These are phyloP conservation scores for Rhizopogon sp. DNA, from an alignment of 768 basidiomycete genomes.

Conservation along the genomic window DNA sequence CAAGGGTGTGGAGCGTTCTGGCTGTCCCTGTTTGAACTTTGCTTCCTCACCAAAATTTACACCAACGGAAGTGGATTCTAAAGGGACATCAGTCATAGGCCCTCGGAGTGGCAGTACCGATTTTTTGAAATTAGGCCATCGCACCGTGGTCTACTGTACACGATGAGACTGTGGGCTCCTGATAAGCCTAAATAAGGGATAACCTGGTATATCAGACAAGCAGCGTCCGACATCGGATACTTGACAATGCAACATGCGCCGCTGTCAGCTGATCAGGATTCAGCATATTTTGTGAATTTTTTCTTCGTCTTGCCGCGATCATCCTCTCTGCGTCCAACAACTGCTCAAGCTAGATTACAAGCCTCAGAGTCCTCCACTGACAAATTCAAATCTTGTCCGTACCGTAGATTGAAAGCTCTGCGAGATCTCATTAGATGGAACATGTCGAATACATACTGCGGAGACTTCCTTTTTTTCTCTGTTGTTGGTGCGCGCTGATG, in stretches of 20 bases:
- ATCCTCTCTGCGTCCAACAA: too few relatives aligned
- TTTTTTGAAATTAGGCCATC: neutral
- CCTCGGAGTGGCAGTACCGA: neutral
- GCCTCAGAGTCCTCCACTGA: neutral
- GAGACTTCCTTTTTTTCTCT: too few relatives aligned
- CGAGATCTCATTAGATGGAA: neutral
- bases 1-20: constrained; percentile 8
- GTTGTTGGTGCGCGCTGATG: too few relatives aligned
- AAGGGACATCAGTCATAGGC: neutral
- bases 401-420: neutral
- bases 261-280: neutral
- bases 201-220: neutral
- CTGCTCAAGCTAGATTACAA: neutral
- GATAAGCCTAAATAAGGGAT: neutral
- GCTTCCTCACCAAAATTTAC: neutral
- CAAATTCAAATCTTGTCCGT: neutral
- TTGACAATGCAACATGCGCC: neutral
- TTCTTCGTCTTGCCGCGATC: neutral
- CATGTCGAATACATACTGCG: too few relatives aligned
- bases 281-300: too few relatives aligned
- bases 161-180: neutral
- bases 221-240: neutral
- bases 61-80: neutral
- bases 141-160: neutral
- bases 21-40: neutral